Conservation (phyloP, 371 early-diverging fungal species). For the Conidiobolus incongruus region DNA sequence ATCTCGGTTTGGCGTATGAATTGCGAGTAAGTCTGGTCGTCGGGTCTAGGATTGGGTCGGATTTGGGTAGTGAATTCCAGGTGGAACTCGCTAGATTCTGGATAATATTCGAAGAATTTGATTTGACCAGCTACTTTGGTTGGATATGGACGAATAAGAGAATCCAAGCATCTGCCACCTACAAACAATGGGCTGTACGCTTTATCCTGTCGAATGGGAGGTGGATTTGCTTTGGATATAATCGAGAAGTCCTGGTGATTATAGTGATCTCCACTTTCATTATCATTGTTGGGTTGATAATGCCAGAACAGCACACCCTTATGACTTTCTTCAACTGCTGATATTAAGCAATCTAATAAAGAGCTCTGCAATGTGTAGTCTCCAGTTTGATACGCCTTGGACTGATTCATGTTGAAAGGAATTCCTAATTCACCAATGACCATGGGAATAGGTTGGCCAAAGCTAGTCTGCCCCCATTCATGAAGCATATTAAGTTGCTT, state of each 20-base stretch:
- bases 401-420: conserved; percentile 36
- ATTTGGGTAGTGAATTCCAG: conserved; percentile 17
- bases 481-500: neutral
- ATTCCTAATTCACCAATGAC: conserved; percentile 54
- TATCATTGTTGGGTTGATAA: conserved; percentile 31
- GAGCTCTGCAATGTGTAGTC: conserved; percentile 23
- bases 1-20: conserved; percentile 28
- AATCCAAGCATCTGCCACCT: conserved; percentile 61
- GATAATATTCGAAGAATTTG: conserved; percentile 24
- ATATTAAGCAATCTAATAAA: conserved; percentile 40
- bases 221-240: conserved; percentile 9
- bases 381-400: conserved; percentile 12
- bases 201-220: conserved; percentile 8
- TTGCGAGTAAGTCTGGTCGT: conserved; percentile 3
- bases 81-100: conserved; percentile 26
- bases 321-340: conserved; percentile 32
- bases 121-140: conserved; percentile 54
- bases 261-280: conserved; percentile 43
- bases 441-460: conserved; percentile 6
- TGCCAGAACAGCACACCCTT: conserved; percentile 39
- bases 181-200: conserved; percentile 23
- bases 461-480: conserved; percentile 1
- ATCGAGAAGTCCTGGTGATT: conserved; percentile 41
- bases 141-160: conserved; percentile 58
- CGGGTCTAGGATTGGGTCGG: conserved; percentile 7